These are phyloP conservation scores for Lactifluus volemus DNA, from an alignment of 768 basidiomycete genomes.

Conservation along the genomic window DNA sequence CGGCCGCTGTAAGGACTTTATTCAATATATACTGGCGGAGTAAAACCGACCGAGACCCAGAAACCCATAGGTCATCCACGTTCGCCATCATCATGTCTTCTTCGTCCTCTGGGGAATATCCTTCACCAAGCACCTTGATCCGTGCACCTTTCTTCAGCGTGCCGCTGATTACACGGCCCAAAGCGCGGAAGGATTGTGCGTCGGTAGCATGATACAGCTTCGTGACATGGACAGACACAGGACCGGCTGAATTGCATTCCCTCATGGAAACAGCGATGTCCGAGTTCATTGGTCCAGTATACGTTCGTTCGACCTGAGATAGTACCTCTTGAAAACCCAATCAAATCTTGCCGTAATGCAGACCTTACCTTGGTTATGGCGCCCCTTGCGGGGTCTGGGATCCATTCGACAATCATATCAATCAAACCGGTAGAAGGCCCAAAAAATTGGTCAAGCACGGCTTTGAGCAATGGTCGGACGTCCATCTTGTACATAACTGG, in stretches of 20 bases:
- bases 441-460: conserved; percentile 92
- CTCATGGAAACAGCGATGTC: conserved; percentile 74
- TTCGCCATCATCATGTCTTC: conserved; percentile 89
- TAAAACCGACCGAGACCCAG: conserved; percentile 67
- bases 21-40: background rate
- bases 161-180: conserved; percentile 90
- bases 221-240: conserved; percentile 86
- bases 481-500: conserved; percentile 98
- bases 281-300: conserved; percentile 81
- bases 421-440: conserved; percentile 83
- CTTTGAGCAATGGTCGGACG: conserved; percentile 88
- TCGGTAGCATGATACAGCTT: conserved; percentile 97
- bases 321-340: conserved; percentile 2
- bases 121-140: conserved; percentile 95
- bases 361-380: conserved; percentile 48
- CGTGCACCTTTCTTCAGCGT: conserved; percentile 75
- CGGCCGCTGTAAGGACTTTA: background rate
- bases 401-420: conserved; percentile 84
- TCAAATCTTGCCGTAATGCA: background rate
- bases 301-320: conserved; percentile 67
- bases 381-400: conserved; percentile 70
- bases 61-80: conserved; percentile 86
- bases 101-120: conserved; percentile 97
- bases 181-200: conserved; percentile 93
- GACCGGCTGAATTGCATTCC: conserved; percentile 73